Percentiles rank a stretch among this genome's conserved stretches.
Conservation (phyloP, 257 asterid species). For the Lavandula angustifolia region DNA sequence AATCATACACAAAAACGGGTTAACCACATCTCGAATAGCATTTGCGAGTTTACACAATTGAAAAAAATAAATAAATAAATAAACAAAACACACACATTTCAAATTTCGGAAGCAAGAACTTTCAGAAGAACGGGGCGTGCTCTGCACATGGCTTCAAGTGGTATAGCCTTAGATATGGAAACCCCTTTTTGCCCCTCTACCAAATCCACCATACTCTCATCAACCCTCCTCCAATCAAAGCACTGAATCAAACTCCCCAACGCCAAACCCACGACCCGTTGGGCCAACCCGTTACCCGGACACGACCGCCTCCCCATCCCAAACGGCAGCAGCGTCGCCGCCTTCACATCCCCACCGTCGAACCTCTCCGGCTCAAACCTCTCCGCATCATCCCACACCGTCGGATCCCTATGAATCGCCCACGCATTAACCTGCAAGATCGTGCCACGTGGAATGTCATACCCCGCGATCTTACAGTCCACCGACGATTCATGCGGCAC, state of each 20-base stretch:
- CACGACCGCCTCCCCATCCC: constrained; percentile 82
- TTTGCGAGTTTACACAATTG: no score
- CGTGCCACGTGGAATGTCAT: constrained; percentile 56
- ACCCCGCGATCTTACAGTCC: constrained; percentile 51
- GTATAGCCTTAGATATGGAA: constrained; percentile 43
- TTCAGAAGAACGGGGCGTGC: constrained; percentile 32
- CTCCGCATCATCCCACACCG: constrained; percentile 52
- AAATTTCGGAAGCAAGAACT: constrained; percentile 12
- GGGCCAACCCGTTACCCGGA: constrained; percentile 62
- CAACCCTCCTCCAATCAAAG: constrained; percentile 56
- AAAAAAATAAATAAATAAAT: no score
- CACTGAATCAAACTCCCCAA: constrained; percentile 58
- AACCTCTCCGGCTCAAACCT: constrained; percentile 63
- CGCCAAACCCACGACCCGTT: constrained; percentile 46
- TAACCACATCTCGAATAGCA: no score
- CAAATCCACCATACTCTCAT: constrained; percentile 44
- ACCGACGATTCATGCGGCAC: constrained; percentile 59
- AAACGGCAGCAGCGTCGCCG: constrained; percentile 50
- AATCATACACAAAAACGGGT: no score
- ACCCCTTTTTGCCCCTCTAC: constrained; percentile 47
- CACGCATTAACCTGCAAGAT: constrained; percentile 61
- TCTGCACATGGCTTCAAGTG: constrained; percentile 49
- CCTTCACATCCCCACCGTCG: constrained; percentile 32
- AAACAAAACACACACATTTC: no score
- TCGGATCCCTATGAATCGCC: constrained; percentile 69